A percentile compares a stretch with the other conserved stretches of the same genome.
phyloP scores from a whole-genome alignment of 2,329 filamentous ascomycete genomes.

The Cercospora sp. region DNA sequence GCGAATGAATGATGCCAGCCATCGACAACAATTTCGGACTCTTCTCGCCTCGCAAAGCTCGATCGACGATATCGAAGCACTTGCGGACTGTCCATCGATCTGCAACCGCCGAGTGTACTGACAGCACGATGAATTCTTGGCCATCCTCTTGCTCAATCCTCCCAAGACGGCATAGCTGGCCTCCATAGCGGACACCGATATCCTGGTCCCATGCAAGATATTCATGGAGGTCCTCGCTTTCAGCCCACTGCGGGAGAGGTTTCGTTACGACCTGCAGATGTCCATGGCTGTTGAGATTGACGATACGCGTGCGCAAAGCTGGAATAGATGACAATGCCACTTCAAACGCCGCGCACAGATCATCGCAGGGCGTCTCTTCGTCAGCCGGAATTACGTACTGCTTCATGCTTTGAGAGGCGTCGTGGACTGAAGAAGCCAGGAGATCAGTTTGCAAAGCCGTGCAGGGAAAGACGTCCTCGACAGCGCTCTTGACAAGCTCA shows the following conservation, averaged over 20 bases:
- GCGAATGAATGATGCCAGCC: neutral
- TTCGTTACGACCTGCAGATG: neutral
- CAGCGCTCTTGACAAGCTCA: neutral
- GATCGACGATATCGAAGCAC: neutral
- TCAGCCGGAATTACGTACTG: neutral
- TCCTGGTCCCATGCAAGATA: neutral
- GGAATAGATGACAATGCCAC: neutral
- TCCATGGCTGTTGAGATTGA: neutral
- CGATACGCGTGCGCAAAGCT: neutral
- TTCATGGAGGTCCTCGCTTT: neutral
- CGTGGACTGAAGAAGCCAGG: neutral
- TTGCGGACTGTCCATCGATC: neutral
- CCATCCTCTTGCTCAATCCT: neutral
- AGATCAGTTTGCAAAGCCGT: neutral
- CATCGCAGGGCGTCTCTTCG: neutral
- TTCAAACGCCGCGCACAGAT: neutral
- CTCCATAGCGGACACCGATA: neutral
- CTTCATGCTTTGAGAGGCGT: neutral
- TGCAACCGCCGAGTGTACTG: neutral
- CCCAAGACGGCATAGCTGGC: neutral
- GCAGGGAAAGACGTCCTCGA: neutral
- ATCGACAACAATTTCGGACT: neutral
- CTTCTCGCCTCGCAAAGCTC: neutral
- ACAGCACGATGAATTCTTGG: neutral
- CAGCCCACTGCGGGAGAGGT: neutral